Evolutionary conservation across 2,329 filamentous ascomycete species (phyloP).

Genomic region (Sporothrix variecibatus): DNA sequence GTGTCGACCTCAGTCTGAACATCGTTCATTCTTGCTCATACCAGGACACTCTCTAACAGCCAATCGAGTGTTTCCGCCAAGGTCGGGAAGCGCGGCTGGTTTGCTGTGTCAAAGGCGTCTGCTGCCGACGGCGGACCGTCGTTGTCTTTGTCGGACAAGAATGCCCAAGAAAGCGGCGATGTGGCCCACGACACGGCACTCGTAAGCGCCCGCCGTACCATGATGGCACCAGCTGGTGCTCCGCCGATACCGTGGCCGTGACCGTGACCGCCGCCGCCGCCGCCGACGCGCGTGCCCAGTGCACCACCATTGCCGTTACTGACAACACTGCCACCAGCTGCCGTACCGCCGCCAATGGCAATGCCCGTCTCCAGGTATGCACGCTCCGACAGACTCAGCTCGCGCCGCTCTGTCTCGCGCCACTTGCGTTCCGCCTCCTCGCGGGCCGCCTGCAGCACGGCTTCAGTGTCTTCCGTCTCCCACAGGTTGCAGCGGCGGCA

Average conservation of each 20-base stretch:
- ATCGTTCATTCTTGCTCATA: conserved; percentile 34
- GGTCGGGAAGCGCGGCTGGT: conserved; percentile 37
- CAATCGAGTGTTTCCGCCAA: conserved; percentile 49
- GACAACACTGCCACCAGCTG: background rate
- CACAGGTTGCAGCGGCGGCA: conserved; percentile 81
- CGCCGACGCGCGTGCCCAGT: background rate
- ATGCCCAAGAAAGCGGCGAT: background rate
- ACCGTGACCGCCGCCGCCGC: background rate
- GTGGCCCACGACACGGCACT: background rate
- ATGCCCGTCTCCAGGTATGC: conserved; percentile 59
- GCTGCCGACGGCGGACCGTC: conserved; percentile 24
- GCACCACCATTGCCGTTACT: background rate
- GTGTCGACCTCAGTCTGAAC: background rate
- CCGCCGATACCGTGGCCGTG: background rate
- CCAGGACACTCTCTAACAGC: conserved; percentile 48
- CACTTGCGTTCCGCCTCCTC: conserved; percentile 72
- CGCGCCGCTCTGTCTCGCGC: conserved; percentile 64
- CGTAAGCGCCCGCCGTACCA: background rate
- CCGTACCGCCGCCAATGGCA: conserved; percentile 33
- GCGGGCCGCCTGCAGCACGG: conserved; percentile 67
- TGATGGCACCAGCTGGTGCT: background rate
- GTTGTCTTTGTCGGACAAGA: background rate
- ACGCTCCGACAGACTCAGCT: conserved; percentile 57
- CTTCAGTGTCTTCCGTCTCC: conserved; percentile 73
- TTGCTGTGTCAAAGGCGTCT: conserved; percentile 10